Evolutionary conservation across 352 stramenopile species (phyloP), one percentile per base, ranked within the genome.

Genomic region (Pythium brassicae): DNA sequence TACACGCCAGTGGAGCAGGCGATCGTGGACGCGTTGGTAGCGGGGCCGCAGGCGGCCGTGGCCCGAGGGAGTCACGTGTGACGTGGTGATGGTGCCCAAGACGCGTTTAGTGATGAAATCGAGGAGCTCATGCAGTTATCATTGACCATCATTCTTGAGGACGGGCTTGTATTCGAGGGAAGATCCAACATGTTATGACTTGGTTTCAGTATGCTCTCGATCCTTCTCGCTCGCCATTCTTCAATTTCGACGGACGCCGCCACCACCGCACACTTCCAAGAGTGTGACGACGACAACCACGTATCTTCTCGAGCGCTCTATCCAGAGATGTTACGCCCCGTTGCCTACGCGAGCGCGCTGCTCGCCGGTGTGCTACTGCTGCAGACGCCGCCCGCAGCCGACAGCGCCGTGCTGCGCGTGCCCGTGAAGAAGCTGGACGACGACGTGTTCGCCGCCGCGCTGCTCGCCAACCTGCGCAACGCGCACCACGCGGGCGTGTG

Each of bases 341-440:
- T 63, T 29, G 57, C 34, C 25, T 58, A 45, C 43, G 50, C 27
- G 34, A 57, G 57, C n/a, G 50, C 50, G 34, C 29, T 63, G 43
- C 44, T 60, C n/a, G 58, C 52, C 22, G 50, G 40, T 5, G 19
- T 57, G 40, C 35, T 65, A n/a, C 29, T 46, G 47, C 45, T 63
- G 39, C 40, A 49, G 2, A 26, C 57, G 17, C 40, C 58, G 14
- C 19, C 43, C 3, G 32, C 43, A 1, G 37, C 50, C 49, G 72
- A 45, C n/a, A 20, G 62, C 8, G 65, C 56, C 32, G 50, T 91
- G 25, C 57, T 89, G 40, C 80, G 80, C 42, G 71, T 93, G 55
- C 75, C 80, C n/a, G 80, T 93, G 69, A 66, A 72, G 51, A 91
- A 91, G 51, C 50, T 86, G 44, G 62, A 65, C 19, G 69, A 93